A percentile compares a stretch with the other conserved stretches of the same genome.
phyloP scores from a whole-genome alignment of 768 basidiomycete species.

The Fomitopsis pulvina region DNA sequence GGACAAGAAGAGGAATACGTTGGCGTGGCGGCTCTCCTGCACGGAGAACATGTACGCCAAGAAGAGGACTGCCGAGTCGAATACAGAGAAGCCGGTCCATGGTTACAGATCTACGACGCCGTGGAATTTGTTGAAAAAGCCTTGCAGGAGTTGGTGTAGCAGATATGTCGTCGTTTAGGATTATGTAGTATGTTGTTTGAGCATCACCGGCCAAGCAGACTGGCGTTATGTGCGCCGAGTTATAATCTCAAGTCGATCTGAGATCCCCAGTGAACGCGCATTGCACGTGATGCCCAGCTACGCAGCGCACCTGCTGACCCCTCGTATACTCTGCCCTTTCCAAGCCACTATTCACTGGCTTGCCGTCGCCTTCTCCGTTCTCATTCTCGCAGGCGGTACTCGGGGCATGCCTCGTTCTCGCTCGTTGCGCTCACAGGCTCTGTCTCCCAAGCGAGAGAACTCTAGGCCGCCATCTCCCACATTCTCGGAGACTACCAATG shows the following conservation, averaged over 20 bases:
- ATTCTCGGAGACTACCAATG: conserved; percentile 75
- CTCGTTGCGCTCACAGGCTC: conserved; percentile 47
- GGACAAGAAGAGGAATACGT: conserved; percentile 51
- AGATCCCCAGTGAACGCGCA: too few species aligned
- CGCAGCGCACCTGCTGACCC: too few species aligned
- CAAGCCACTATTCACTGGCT: conserved; percentile 3
- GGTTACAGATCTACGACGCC: conserved; percentile 17
- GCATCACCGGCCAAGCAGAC: too few species aligned
- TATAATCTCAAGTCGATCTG: too few species aligned
- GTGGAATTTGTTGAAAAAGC: conserved; percentile 13
- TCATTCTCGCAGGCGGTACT: background rate
- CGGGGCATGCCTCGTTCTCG: conserved; percentile 45
- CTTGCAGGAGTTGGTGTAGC: conserved; percentile 6
- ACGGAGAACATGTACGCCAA: background rate
- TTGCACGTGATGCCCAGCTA: too few species aligned
- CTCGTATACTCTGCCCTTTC: background rate
- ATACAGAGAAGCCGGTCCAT: conserved; percentile 6
- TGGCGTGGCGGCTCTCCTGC: conserved; percentile 58
- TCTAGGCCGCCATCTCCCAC: conserved; percentile 76
- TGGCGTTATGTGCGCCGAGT: too few species aligned
- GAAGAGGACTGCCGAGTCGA: conserved; percentile 10
- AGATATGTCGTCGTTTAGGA: too few species aligned
- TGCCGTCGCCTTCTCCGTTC: background rate
- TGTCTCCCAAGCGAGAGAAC: conserved; percentile 39
- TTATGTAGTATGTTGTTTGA: too few species aligned